These are phyloP conservation scores for Trichoderma parareesei DNA, from an alignment of 495 filamentous ascomycete species.

Conservation along the genomic window DNA sequence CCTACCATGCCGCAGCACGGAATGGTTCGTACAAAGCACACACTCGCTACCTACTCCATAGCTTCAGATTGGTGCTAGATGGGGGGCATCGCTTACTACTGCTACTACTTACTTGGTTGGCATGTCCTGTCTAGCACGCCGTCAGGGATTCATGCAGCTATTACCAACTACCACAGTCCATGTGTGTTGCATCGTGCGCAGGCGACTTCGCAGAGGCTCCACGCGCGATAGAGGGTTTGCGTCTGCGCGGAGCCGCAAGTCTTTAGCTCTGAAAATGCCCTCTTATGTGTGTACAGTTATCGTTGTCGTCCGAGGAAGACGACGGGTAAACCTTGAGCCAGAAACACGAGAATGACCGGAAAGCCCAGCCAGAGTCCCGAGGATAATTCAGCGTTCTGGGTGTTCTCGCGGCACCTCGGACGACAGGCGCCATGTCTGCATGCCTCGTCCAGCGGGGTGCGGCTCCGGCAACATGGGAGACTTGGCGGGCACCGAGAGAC, in stretches of 20 bases:
- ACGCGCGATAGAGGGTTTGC: background rate
- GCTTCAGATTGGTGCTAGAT: background rate
- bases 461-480: conserved; percentile 4
- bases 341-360: background rate
- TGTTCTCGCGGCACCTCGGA: background rate
- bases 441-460: background rate
- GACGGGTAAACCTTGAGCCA: background rate
- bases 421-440: background rate
- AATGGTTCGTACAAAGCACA: background rate
- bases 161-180: background rate
- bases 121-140: background rate
- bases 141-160: conserved; percentile 7
- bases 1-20: background rate
- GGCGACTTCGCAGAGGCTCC: background rate
- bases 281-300: too few species aligned
- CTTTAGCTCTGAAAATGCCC: too few species aligned
- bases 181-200: background rate
- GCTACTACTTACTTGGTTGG: too few species aligned
- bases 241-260: background rate
- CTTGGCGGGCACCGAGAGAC: background rate
- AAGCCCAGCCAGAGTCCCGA: background rate
- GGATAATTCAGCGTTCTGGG: background rate
- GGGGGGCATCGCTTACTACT: conserved; percentile 5
- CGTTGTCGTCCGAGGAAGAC: too few species aligned
- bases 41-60: background rate